Base-by-base conservation (phyloP, 1,139 yeast species). In the Ogataea hybrid region DNA sequence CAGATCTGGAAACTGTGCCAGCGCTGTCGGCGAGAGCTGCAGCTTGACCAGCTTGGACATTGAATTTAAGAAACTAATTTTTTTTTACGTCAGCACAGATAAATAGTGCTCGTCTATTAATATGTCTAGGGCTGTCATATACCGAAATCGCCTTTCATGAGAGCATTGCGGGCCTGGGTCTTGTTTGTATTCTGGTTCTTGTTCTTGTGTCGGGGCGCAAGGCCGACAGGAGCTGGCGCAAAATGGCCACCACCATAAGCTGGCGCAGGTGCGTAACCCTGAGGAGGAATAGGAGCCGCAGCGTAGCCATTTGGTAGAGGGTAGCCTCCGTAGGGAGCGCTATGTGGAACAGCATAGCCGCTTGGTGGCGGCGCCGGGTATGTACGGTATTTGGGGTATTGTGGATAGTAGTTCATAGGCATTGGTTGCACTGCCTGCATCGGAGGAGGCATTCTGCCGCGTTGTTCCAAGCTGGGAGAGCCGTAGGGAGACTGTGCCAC, bases 91-190 rank as follows among this genome's bases (percentile, higher is more conserved):
- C 15, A 28, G 21, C 29, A 14, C 23, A 30, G 11, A 18, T 18
- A 18, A 11, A 23, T 23, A 23, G 27, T n/a, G 12, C 12, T 10
- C 27, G 11, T n/a, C 10, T 10, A n/a, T 23, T 11, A 11, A 10
- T 10, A n/a, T 23, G 27, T 23, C 27, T 23, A n/a, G 20, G 7
- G 20, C 20, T 8, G 7, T 25, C 28, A 61, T 23, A 61, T 61
- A 25, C 65, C 64, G 50, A 59, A 63, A 25, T 51, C 57, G 10
- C 58, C 63, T 14, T 54, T 54, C 59, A 58, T 55, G 27, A 63
- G 54, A 2, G 64, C 65, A 39, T 53, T 49, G 35, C 67, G 48
- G 10, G 63, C 58, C 37, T 54, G 51, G 12, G 47, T 51, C 39
- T 56, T 61, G 36, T 53, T 51, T 6, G 31, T 7, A n/a, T 45